These are phyloP conservation scores for Kitagawia praeruptora DNA, from an alignment of 129 eudicot species.

Conservation along the genomic window DNA sequence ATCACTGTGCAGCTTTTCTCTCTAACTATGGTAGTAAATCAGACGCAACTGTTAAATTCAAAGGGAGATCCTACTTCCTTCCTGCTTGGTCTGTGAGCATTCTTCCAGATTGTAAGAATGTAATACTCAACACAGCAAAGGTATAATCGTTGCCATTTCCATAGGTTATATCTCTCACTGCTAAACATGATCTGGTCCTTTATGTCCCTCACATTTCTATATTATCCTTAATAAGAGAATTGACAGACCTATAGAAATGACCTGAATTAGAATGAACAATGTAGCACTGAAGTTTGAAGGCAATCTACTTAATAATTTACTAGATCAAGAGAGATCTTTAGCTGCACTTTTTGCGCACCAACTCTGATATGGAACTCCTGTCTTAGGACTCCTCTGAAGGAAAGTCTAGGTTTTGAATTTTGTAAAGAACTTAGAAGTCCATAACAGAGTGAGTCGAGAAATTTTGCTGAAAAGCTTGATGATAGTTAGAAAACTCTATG, in stretches of 20 bases:
- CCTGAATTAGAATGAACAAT: background rate
- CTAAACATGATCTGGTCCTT: background rate
- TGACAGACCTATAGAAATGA: background rate
- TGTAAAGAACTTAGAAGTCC: background rate
- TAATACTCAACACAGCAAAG: slow-evolving; percentile 69
- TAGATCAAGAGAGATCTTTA: background rate
- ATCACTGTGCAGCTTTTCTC: slow-evolving; percentile 73
- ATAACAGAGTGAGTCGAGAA: background rate
- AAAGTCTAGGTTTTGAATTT: background rate
- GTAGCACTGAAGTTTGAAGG: background rate
- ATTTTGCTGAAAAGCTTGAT: background rate
- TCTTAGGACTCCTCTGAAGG: background rate
- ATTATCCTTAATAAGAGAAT: background rate
- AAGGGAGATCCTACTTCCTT: slow-evolving; percentile 51
- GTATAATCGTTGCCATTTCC: slow-evolving; percentile 22
- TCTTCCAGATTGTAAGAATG: slow-evolving; percentile 71
- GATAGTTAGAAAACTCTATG: background rate
- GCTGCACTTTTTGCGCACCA: background rate
- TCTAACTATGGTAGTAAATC: slow-evolving; percentile 50
- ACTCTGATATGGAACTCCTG: background rate
- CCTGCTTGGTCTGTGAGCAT: slow-evolving; percentile 96
- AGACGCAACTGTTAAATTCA: slow-evolving; percentile 65
- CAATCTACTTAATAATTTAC: background rate
- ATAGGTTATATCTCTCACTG: background rate
- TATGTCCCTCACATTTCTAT: background rate